These are phyloP conservation scores for Talaromyces amestolkiae DNA, from an alignment of 2,329 filamentous ascomycete species.

Conservation along the genomic window DNA sequence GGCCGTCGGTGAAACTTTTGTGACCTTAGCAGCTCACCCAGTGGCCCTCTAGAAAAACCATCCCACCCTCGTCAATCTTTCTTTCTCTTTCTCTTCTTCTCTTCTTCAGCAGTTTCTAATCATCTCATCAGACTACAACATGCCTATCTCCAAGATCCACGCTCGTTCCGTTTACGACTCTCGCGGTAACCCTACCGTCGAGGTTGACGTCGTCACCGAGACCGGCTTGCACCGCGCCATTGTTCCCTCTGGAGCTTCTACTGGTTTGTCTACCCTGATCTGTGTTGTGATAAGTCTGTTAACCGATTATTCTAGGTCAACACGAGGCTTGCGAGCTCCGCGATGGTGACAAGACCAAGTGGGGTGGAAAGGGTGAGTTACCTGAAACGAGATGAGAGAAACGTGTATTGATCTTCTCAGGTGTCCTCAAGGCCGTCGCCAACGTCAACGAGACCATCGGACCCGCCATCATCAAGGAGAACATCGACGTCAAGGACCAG, in stretches of 20 bases:
- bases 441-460: slow-evolving; percentile 82
- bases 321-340: slow-evolving; percentile 90
- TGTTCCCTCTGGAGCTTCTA: slow-evolving; percentile 94
- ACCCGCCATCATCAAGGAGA: slow-evolving; percentile 77
- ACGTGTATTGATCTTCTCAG: slow-evolving; percentile 30
- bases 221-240: slow-evolving; percentile 96
- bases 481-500: slow-evolving; percentile 82
- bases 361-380: slow-evolving; percentile 72
- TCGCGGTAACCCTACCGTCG: slow-evolving; percentile 95
- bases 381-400: slow-evolving; percentile 56
- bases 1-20: slow-evolving; percentile 41
- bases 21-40: slow-evolving; percentile 32
- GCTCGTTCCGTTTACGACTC: slow-evolving; percentile 98
- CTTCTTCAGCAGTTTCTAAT: slow-evolving; percentile 1
- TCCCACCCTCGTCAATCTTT: slow-evolving; percentile 11
- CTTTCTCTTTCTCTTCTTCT: slow-evolving; percentile 17
- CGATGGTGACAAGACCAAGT: slow-evolving; percentile 83
- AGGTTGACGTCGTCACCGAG: slow-evolving; percentile 96
- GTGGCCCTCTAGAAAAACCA: slow-evolving; percentile 18
- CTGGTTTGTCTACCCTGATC: slow-evolving; percentile 60
- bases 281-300: slow-evolving; percentile 16
- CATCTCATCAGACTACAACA: slow-evolving; percentile 48
- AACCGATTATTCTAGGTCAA: slow-evolving; percentile 59
- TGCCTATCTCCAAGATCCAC: slow-evolving; percentile 89
- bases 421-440: slow-evolving; percentile 75